A percentile compares a stretch with the other conserved stretches of the same genome.
These are phyloP conservation scores for Fraxinus excelsior DNA, from an alignment of 257 asterid genomes.

Conservation along the genomic window DNA sequence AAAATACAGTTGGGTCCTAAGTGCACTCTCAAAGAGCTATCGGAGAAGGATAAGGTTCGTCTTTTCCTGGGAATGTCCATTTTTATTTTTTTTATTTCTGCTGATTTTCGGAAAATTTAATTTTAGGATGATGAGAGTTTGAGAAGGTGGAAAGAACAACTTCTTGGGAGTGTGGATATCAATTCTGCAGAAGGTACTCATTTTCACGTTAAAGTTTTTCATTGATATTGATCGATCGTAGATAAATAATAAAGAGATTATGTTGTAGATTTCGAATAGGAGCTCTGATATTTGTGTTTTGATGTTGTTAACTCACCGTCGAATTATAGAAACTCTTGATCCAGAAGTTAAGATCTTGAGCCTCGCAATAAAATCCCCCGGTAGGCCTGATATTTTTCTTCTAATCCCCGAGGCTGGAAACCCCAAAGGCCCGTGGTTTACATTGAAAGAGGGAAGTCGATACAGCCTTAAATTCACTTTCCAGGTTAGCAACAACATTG, in stretches of 20 bases:
- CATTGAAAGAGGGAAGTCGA: slow-evolving; percentile 74
- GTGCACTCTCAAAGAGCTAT: slow-evolving; percentile 58
- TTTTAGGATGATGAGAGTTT: slow-evolving; percentile 71
- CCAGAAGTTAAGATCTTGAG: slow-evolving; percentile 79
- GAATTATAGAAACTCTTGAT: slow-evolving; percentile 61
- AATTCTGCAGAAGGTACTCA: slow-evolving; percentile 51
- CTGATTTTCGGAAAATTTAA: neutral
- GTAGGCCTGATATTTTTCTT: slow-evolving; percentile 65
- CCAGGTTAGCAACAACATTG: slow-evolving; percentile 72
- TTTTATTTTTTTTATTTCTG: neutral
- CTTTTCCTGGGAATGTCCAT: neutral
- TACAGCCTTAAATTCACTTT: slow-evolving; percentile 62
- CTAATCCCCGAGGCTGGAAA: slow-evolving; percentile 68
- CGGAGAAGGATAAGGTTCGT: slow-evolving; percentile 67
- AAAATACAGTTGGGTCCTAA: slow-evolving; percentile 63
- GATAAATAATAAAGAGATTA: neutral
- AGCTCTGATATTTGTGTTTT: neutral
- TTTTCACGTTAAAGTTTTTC: neutral
- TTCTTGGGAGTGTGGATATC: slow-evolving; percentile 67
- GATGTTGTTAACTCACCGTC: neutral
- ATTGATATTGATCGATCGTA: neutral
- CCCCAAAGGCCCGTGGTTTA: slow-evolving; percentile 71
- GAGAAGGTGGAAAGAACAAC: slow-evolving; percentile 78
- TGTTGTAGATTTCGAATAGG: neutral
- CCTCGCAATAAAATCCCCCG: slow-evolving; percentile 67